A percentile compares a stretch with the other conserved stretches of the same genome.
These are phyloP conservation scores for Ogataea zsoltii DNA, from an alignment of 805 yeast genomes.

Conservation along the genomic window DNA sequence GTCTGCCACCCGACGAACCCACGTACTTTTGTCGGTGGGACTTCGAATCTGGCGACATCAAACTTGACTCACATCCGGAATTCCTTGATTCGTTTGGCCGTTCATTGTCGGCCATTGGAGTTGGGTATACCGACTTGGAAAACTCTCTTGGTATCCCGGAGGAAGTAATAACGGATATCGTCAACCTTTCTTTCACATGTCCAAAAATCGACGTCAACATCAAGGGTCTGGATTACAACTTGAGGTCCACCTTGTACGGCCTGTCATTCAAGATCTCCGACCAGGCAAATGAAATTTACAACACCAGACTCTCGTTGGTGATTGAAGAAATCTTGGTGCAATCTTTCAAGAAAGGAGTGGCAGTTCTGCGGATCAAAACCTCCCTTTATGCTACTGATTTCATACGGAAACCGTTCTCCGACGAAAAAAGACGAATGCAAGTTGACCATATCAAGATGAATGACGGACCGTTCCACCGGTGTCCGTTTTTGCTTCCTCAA, in stretches of 20 bases:
- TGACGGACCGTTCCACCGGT: constrained; percentile 83
- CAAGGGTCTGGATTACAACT: constrained; percentile 31
- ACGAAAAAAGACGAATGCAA: constrained; percentile 51
- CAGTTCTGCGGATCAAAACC: constrained; percentile 51
- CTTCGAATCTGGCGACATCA: constrained; percentile 62
- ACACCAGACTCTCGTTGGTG: constrained; percentile 50
- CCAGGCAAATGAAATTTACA: constrained; percentile 65
- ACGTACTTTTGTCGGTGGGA: constrained; percentile 93
- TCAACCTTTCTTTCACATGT: constrained; percentile 58
- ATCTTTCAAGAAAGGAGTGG: constrained; percentile 11
- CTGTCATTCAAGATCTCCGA: constrained; percentile 57
- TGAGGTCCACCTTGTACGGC: constrained; percentile 27
- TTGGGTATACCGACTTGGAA: constrained; percentile 73
- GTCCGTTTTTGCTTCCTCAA: constrained; percentile 66
- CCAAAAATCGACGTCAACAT: constrained; percentile 48
- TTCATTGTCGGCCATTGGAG: constrained; percentile 50
- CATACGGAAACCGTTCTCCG: constrained; percentile 49
- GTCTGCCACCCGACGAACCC: constrained; percentile 84
- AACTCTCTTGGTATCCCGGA: constrained; percentile 64
- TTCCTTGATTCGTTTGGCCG: constrained; percentile 45
- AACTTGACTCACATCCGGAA: constrained; percentile 49
- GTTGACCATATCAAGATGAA: constrained; percentile 63
- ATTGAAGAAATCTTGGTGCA: constrained; percentile 48
- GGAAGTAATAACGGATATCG: constrained; percentile 65
- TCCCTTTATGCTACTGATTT: constrained; percentile 62